Percentiles rank a stretch among this genome's conserved stretches.
phyloP scores from a whole-genome alignment of 768 basidiomycete species.

The Tricholomella constricta region DNA sequence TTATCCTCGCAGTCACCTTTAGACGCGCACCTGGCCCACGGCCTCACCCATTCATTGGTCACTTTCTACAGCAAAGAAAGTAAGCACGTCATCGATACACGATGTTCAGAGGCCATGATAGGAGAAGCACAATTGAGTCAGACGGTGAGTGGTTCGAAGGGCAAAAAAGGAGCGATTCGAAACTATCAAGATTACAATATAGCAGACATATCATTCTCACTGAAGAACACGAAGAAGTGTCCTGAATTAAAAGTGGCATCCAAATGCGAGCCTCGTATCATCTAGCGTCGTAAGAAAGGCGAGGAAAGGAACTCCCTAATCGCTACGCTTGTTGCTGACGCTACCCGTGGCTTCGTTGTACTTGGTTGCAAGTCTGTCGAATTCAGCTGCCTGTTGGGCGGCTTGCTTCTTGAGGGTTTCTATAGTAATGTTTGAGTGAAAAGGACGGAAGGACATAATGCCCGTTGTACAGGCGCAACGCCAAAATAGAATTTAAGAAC shows the following conservation, averaged over 20 bases:
- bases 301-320: slow-evolving; percentile 36
- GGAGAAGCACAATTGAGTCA: not conserved
- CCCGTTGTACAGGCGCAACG: not conserved
- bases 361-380: slow-evolving; percentile 78
- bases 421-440: slow-evolving; percentile 24
- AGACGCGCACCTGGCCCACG: too few relatives aligned
- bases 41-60: too few relatives aligned
- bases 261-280: not conserved
- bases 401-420: slow-evolving; percentile 86
- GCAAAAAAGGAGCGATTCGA: too few relatives aligned
- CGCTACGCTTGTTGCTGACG: slow-evolving; percentile 60
- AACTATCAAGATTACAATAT: not conserved
- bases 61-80: too few relatives aligned
- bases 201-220: too few relatives aligned
- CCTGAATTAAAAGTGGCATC: too few relatives aligned
- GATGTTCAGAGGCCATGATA: not conserved
- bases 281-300: not conserved
- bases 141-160: too few relatives aligned
- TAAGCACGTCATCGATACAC: too few relatives aligned
- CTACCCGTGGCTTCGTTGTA: slow-evolving; percentile 70
- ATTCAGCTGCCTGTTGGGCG: slow-evolving; percentile 73
- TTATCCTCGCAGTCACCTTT: too few relatives aligned
- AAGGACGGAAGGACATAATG: not conserved
- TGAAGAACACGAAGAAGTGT: too few relatives aligned
- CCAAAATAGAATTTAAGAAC: not conserved